Base-by-base conservation (phyloP, 805 yeast genomes). In the Pachysolen tannophilus region DNA sequence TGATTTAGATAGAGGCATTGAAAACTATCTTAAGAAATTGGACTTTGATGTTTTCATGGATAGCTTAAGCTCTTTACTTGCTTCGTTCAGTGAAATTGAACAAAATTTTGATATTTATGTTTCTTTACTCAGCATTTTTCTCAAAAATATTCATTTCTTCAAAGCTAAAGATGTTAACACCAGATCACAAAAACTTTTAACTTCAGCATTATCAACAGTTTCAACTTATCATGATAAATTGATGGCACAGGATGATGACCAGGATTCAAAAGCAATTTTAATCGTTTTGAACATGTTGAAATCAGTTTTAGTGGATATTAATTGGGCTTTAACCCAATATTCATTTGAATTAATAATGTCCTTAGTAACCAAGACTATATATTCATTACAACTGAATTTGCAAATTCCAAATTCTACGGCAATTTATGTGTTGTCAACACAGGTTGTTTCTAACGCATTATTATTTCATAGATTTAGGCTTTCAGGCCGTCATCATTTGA, bases 381-480 rank as follows among this genome's bases (percentile, higher is more conserved):
- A 21, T 11, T 39, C 44, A 11, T 13, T n/a, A 3, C 21, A 30
- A n/a, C 21, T 20, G n/a, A 24, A 24, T 9, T 13, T 14, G 15
- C 8, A 4, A 4, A 17, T 16, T 15, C n/a, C 8, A 32, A 36
- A 3, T 32, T 14, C 48, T 11, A 55, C 54, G 28, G 58, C 52
- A 1, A 33, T 61, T 3, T 78, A 63, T 47, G 37, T 56, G 3
- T 41, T 49, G 4, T 43, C 72, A 3, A 61, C 75, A 5, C 71
- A 69, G 35, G 57, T 75, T 0, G 45, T 82, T 18, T 78, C 95
- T 0, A 67, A 69, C 25, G 56, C 83, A 3, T 52, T 88, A 7
- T 58, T 85, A 19, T 68, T 68, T 48, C 92, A 85, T 47, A 69
- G 96, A 35, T 72, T 63, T 49, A 71, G 86, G 47, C 58, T 88